A percentile compares a stretch with the other conserved stretches of the same genome.
phyloP scores from a whole-genome alignment of 805 yeast genomes.

The Barnettozyma populi region DNA sequence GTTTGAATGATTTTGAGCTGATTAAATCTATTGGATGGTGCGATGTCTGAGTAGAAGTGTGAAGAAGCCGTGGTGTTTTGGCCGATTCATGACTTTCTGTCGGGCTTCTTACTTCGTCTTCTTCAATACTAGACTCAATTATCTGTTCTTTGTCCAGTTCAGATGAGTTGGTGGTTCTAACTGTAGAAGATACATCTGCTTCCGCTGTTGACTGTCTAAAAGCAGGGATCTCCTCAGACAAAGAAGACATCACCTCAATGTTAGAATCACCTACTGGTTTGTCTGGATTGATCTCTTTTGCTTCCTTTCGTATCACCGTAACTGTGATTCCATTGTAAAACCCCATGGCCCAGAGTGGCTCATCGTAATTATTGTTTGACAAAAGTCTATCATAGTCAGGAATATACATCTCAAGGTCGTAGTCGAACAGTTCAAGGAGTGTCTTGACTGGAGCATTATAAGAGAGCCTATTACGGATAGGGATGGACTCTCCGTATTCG shows the following conservation, averaged over 20 bases:
- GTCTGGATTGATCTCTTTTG: neutral
- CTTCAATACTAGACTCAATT: neutral
- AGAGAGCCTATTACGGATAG: neutral
- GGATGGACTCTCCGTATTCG: neutral
- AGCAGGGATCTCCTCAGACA: neutral
- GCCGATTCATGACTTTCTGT: neutral
- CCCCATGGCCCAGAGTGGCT: constrained; percentile 3
- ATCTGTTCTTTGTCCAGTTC: neutral
- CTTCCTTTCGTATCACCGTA: neutral
- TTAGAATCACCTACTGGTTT: neutral
- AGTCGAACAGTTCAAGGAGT: neutral
- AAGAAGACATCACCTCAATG: constrained; percentile 1
- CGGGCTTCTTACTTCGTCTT: neutral
- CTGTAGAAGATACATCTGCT: neutral
- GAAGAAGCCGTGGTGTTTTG: neutral
- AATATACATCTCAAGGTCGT: neutral
- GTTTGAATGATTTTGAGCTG: neutral
- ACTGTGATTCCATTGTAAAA: neutral
- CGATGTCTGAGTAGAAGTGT: constrained; percentile 4
- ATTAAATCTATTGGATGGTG: neutral
- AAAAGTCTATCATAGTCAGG: neutral
- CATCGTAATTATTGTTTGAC: neutral
- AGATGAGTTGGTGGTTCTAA: neutral
- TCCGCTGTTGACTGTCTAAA: neutral
- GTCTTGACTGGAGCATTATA: neutral